Conservation (phyloP, 768 basidiomycete species). For the Amanita polypyramis region DNA sequence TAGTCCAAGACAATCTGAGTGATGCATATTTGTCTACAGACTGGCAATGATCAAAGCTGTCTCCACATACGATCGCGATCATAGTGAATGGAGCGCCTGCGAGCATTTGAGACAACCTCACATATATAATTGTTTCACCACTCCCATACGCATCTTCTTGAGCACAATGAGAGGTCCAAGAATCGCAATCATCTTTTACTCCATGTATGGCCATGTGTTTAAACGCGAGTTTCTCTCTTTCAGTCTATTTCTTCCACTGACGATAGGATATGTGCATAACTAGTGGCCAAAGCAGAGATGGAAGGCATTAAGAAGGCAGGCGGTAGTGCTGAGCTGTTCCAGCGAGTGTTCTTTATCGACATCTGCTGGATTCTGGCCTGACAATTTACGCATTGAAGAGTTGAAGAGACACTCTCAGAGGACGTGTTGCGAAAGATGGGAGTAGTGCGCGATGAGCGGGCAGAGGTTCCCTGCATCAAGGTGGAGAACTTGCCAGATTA, state of each 20-base stretch:
- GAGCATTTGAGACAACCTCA: neutral
- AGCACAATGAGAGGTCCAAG: constrained; percentile 17
- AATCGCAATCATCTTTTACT: constrained; percentile 42
- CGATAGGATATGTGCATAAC: neutral
- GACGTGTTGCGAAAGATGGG: constrained; percentile 53
- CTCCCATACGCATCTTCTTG: neutral
- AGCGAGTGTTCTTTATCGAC: constrained; percentile 20
- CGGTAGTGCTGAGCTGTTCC: constrained; percentile 29
- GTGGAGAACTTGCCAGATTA: constrained; percentile 39
- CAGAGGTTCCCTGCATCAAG: constrained; percentile 44
- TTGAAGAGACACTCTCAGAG: constrained; percentile 54
- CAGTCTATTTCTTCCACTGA: neutral
- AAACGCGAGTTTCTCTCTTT: constrained; percentile 24
- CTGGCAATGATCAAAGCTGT: neutral
- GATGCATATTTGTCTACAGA: too few relatives aligned
- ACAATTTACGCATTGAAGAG: constrained; percentile 20
- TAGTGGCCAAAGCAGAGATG: constrained; percentile 35
- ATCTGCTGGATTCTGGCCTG: neutral
- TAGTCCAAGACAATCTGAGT: too few relatives aligned
- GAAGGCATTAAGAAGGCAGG: constrained; percentile 25
- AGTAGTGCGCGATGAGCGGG: constrained; percentile 39
- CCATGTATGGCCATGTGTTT: constrained; percentile 47
- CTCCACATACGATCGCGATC: neutral
- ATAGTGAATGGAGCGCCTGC: too few relatives aligned
- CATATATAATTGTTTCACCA: neutral